Conservation (phyloP, 2,329 filamentous ascomycete genomes). For the Fusarium beomiforme region DNA sequence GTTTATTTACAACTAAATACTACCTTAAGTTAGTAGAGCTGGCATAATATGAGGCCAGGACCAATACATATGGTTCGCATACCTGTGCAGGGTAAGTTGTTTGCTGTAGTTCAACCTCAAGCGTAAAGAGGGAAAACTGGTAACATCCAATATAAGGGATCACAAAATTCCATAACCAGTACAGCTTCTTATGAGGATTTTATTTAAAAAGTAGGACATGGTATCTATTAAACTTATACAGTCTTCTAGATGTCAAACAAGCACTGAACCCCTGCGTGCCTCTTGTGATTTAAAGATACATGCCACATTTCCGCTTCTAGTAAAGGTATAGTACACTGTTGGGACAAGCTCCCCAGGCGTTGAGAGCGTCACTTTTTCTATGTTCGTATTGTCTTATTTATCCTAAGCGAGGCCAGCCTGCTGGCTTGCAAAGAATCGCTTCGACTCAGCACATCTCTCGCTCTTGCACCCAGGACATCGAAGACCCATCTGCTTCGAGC, state of each 20-base stretch:
- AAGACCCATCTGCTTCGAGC: conserved; percentile 86
- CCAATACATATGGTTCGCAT: too few species aligned
- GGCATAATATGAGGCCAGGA: too few species aligned
- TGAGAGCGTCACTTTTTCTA: not conserved
- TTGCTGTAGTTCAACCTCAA: not conserved
- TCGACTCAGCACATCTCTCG: conserved; percentile 83
- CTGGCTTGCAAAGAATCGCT: conserved; percentile 69
- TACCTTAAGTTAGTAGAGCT: not conserved
- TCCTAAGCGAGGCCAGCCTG: conserved; percentile 42
- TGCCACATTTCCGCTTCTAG: conserved; percentile 2
- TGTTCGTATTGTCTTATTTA: not conserved
- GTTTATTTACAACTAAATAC: too few species aligned
- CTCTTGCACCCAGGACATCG: conserved; percentile 95
- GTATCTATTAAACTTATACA: conserved; percentile 10
- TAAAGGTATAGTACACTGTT: conserved; percentile 33
- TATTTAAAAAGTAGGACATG: not conserved
- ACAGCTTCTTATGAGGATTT: not conserved
- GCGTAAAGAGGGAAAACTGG: not conserved
- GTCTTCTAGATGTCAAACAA: not conserved
- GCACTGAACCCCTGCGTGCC: conserved; percentile 1
- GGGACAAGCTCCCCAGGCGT: not conserved
- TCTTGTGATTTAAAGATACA: conserved; percentile 23
- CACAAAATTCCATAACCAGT: not conserved
- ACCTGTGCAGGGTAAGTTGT: not conserved
- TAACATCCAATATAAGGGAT: not conserved